Evolutionary conservation across 352 stramenopile species (phyloP).

Genomic region (Bremia lactucae): DNA sequence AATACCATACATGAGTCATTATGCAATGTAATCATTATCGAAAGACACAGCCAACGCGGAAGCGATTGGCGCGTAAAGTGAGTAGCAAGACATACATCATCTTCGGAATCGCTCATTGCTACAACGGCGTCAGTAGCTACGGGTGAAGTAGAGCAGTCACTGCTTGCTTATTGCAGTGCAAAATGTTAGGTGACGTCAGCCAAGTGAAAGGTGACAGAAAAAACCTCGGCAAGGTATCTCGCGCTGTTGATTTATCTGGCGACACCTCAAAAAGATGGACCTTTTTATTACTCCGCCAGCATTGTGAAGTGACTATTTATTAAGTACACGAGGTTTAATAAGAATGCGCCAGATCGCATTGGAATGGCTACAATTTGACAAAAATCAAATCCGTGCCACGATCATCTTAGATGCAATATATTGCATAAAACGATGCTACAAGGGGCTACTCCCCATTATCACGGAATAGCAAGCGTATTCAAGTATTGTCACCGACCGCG

Average conservation of each 20-base stretch:
- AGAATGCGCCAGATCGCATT: no score
- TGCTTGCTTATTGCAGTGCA: slow-evolving; percentile 7
- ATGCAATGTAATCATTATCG: not conserved
- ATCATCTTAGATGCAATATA: no score
- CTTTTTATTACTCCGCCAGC: no score
- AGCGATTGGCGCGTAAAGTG: not conserved
- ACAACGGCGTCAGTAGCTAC: not conserved
- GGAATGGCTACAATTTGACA: no score
- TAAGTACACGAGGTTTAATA: no score
- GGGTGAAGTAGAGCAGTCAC: not conserved
- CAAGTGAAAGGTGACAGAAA: slow-evolving; percentile 3
- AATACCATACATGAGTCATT: slow-evolving; percentile 6
- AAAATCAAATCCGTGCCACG: no score
- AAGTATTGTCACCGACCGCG: no score
- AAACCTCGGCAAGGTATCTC: slow-evolving; percentile 6
- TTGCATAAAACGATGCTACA: no score
- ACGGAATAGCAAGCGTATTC: no score
- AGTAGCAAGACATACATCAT: slow-evolving; percentile 27
- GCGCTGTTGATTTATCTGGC: no score
- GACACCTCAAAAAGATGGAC: not conserved
- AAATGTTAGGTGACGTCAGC: slow-evolving; percentile 12
- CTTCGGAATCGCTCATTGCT: slow-evolving; percentile 40
- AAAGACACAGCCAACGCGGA: not conserved
- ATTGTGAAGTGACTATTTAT: no score
- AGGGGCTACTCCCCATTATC: no score